Percentiles rank a stretch among this genome's conserved stretches.
These are phyloP conservation scores for Trypanosoma grayi DNA, from an alignment of 208 protist species.

Conservation along the genomic window DNA sequence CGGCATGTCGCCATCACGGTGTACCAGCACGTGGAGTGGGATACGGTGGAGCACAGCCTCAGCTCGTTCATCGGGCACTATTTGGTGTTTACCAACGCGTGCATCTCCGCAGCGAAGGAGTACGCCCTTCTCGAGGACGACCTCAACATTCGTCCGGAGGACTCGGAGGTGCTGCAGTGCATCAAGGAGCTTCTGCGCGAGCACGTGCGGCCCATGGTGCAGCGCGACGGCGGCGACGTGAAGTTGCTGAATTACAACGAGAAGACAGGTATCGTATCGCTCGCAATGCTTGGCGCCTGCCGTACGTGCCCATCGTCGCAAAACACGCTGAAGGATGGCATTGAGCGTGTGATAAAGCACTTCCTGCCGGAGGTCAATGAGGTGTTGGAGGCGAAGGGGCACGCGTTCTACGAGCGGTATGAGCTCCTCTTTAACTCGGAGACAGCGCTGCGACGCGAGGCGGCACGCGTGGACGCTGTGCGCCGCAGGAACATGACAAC, in stretches of 20 bases:
- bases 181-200: conserved; percentile 93
- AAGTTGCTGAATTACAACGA: conserved; percentile 85
- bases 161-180: conserved; percentile 89
- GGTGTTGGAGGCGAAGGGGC: conserved; percentile 69
- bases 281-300: conserved; percentile 91
- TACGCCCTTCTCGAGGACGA: conserved; percentile 87
- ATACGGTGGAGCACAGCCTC: conserved; percentile 78
- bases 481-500: conserved; percentile 43
- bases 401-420: conserved; percentile 85
- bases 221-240: conserved; percentile 92
- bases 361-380: conserved; percentile 90
- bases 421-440: conserved; percentile 79
- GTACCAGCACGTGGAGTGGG: conserved; percentile 69
- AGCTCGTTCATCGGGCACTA: conserved; percentile 89
- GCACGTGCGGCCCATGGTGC: conserved; percentile 91
- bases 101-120: conserved; percentile 66
- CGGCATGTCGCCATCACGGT: conserved; percentile 76
- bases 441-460: conserved; percentile 72
- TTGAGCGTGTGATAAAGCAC: conserved; percentile 92
- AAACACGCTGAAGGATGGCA: conserved; percentile 89
- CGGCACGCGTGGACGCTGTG: conserved; percentile 51
- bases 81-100: conserved; percentile 68
- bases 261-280: conserved; percentile 82
- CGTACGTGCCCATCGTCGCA: conserved; percentile 85
- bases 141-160: conserved; percentile 49